phyloP scores from a whole-genome alignment of 345 rosid genomes.

The Pugionium cornutum region DNA sequence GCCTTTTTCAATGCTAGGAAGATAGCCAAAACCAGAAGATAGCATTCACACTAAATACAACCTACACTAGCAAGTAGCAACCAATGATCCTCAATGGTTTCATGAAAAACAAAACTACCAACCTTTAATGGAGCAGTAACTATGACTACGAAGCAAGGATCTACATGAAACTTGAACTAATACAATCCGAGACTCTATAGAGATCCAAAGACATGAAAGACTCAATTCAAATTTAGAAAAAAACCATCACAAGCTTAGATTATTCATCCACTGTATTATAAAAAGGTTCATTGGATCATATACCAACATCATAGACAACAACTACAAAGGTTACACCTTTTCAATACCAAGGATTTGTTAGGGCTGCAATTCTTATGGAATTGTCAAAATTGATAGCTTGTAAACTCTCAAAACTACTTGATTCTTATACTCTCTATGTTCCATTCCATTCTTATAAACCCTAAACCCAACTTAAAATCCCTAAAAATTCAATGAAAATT shows the following conservation, averaged over 20 bases:
- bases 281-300: not conserved
- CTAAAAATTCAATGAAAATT: not conserved
- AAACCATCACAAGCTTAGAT: not conserved
- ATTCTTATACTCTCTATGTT: not conserved
- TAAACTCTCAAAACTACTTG: not conserved
- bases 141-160: constrained; percentile 15
- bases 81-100: not conserved
- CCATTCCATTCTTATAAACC: not conserved
- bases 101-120: not conserved
- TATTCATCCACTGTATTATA: not conserved
- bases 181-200: not conserved
- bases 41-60: not conserved
- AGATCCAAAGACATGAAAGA: not conserved
- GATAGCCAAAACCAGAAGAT: constrained; percentile 1
- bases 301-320: not conserved
- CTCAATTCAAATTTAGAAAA: not conserved
- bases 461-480: not conserved
- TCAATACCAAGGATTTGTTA: not conserved
- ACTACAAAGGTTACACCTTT: constrained; percentile 4
- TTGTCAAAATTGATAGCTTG: not conserved
- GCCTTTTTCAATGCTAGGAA: constrained; percentile 39
- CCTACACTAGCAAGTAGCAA: constrained; percentile 3
- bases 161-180: not conserved
- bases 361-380: not conserved
- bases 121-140: not conserved